Conservation (phyloP, 2,329 filamentous ascomycete species). For the Fusarium nelsonii region DNA sequence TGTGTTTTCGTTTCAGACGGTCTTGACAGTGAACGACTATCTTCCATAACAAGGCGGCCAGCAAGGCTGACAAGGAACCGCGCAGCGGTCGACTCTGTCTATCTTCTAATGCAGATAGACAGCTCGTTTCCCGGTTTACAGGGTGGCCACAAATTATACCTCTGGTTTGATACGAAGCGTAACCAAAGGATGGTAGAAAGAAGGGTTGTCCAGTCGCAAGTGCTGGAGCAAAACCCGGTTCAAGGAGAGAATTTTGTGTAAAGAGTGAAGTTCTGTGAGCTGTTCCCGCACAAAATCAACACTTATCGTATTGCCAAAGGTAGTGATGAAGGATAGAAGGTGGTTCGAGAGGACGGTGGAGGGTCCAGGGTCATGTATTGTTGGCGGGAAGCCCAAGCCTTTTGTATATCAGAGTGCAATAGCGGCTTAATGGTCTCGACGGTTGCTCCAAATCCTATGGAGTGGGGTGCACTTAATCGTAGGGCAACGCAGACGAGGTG, state of each 20-base stretch:
- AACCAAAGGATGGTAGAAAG: constrained; percentile 16
- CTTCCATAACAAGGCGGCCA: constrained; percentile 56
- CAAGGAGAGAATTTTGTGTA: constrained; percentile 24
- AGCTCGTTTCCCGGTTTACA: neutral
- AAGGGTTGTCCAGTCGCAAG: constrained; percentile 14
- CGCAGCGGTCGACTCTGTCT: constrained; percentile 37
- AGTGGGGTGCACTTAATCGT: constrained; percentile 45
- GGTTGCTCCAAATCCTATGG: constrained; percentile 39
- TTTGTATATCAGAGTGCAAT: constrained; percentile 52
- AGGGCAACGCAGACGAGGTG: constrained; percentile 53
- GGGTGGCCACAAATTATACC: constrained; percentile 8
- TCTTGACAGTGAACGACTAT: constrained; percentile 53
- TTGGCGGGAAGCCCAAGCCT: constrained; percentile 45
- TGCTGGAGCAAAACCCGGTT: constrained; percentile 9
- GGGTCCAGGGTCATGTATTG: constrained; percentile 29
- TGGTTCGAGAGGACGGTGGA: constrained; percentile 24
- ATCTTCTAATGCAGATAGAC: constrained; percentile 15
- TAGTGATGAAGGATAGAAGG: constrained; percentile 18
- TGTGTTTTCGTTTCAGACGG: constrained; percentile 47
- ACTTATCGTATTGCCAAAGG: constrained; percentile 20
- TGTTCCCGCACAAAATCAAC: constrained; percentile 17
- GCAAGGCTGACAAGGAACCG: constrained; percentile 36
- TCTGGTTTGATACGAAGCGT: constrained; percentile 31
- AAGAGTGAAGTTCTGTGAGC: constrained; percentile 31
- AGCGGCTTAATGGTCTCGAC: constrained; percentile 44